phyloP scores from a whole-genome alignment of 495 filamentous ascomycete species.

The Diplogelasinospora grovesii region DNA sequence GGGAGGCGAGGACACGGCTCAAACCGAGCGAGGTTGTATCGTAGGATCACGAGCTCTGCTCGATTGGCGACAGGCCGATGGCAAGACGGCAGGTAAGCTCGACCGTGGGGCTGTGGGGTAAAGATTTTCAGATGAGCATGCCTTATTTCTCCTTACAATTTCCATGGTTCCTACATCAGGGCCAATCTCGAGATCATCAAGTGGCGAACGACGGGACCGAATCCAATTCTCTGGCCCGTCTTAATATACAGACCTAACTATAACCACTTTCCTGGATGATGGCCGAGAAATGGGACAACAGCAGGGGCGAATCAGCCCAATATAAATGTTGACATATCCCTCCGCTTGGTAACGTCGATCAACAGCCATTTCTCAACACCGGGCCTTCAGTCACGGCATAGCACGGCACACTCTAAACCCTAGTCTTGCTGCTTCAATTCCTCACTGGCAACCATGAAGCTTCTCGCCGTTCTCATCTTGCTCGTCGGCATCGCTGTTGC shows the following conservation, averaged over 20 bases:
- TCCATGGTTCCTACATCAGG: conserved; percentile 10
- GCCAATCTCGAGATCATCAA: conserved; percentile 13
- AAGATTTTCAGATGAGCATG: conserved; percentile 15
- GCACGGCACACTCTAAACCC: too few relatives aligned
- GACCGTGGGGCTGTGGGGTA: conserved; percentile 12
- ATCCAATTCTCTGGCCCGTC: conserved; percentile 1
- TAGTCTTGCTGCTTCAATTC: background rate
- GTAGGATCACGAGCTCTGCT: conserved; percentile 16
- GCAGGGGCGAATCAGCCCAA: background rate
- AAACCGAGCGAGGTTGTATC: conserved; percentile 23
- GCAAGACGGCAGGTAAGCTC: conserved; percentile 7
- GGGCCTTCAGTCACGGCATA: background rate
- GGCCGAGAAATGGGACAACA: background rate
- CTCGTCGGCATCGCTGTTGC: conserved; percentile 21
- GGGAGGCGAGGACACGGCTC: conserved; percentile 23
- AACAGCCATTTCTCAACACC: background rate
- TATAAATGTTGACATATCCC: conserved; percentile 13
- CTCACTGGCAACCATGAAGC: conserved; percentile 27
- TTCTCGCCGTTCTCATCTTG: conserved; percentile 21
- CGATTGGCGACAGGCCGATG: conserved; percentile 17
- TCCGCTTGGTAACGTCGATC: conserved; percentile 3
- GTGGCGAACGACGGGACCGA: background rate
- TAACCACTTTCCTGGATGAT: conserved; percentile 9
- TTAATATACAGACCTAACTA: conserved; percentile 13
- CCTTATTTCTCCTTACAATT: conserved; percentile 13